phyloP scores from a whole-genome alignment of 2,329 filamentous ascomycete species.

The Aspergillus clavatus region DNA sequence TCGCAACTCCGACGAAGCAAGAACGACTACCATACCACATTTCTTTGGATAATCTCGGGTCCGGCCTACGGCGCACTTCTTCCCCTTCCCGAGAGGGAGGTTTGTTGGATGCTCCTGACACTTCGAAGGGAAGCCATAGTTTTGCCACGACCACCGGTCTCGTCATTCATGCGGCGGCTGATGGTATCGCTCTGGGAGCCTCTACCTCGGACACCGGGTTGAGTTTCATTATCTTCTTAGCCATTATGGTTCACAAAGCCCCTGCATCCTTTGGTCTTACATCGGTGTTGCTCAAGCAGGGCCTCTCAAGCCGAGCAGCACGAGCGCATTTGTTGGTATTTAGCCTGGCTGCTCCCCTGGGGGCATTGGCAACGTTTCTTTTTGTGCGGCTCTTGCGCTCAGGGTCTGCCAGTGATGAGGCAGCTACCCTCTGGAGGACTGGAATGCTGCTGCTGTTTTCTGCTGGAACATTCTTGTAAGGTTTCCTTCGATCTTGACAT shows the following conservation, averaged over 20 bases:
- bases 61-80: slow-evolving; percentile 45
- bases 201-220: slow-evolving; percentile 75
- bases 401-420: slow-evolving; percentile 48
- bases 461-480: slow-evolving; percentile 90
- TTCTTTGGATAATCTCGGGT: slow-evolving; percentile 74
- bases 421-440: slow-evolving; percentile 76
- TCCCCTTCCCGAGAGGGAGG: slow-evolving; percentile 39
- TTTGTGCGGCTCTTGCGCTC: slow-evolving; percentile 66
- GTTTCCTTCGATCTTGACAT: slow-evolving; percentile 14
- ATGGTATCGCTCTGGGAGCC: slow-evolving; percentile 92
- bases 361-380: slow-evolving; percentile 77
- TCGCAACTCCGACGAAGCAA: slow-evolving; percentile 61
- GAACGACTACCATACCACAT: slow-evolving; percentile 74
- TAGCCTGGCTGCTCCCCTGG: slow-evolving; percentile 81
- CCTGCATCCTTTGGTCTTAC: slow-evolving; percentile 93
- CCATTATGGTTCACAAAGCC: slow-evolving; percentile 96
- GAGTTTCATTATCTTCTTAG: slow-evolving; percentile 87
- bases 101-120: slow-evolving; percentile 29
- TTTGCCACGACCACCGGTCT: slow-evolving; percentile 85
- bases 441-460: slow-evolving; percentile 93
- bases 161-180: slow-evolving; percentile 92
- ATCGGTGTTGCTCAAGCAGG: slow-evolving; percentile 83
- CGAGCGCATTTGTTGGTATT: slow-evolving; percentile 84
- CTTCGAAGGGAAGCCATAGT: slow-evolving; percentile 44
- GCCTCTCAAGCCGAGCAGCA: slow-evolving; percentile 78